Evolutionary conservation across 2,329 filamentous ascomycete genomes (phyloP).

Genomic region (Pestalotiopsis sp.): DNA sequence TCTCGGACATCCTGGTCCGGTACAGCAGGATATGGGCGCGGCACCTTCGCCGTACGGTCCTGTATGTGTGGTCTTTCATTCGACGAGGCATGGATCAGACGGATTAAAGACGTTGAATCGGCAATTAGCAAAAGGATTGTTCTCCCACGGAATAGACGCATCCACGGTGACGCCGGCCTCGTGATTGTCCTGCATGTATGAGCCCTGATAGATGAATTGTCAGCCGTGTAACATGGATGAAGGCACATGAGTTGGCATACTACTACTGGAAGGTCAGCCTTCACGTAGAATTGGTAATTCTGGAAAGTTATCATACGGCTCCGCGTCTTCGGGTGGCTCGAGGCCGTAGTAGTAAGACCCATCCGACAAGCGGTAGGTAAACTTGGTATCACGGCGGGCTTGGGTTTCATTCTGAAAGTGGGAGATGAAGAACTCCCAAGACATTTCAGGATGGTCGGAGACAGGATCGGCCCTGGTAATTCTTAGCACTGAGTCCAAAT

Average conservation of each 20-base stretch:
- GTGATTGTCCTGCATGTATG: neutral
- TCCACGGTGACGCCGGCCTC: neutral
- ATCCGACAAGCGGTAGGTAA: slow-evolving; percentile 38
- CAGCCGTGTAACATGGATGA: neutral
- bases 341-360: slow-evolving; percentile 18
- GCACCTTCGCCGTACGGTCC: neutral
- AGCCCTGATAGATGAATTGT: neutral
- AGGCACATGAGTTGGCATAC: neutral
- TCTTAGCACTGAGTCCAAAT: neutral
- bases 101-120: slow-evolving; percentile 24
- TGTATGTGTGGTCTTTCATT: slow-evolving; percentile 7
- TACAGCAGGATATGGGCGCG: slow-evolving; percentile 19
- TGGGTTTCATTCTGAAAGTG: neutral
- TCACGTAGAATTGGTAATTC: no score
- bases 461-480: neutral
- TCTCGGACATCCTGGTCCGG: slow-evolving; percentile 30
- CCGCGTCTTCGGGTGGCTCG: slow-evolving; percentile 17
- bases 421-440: neutral
- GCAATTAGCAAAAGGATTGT: slow-evolving; percentile 30
- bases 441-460: slow-evolving; percentile 47
- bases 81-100: slow-evolving; percentile 17
- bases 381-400: slow-evolving; percentile 43
- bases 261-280: slow-evolving; percentile 44
- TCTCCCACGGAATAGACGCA: neutral
- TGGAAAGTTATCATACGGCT: neutral